These are phyloP conservation scores for Ceratobasidium sp. DNA, from an alignment of 1,284 basidiomycete species.

Conservation along the genomic window DNA sequence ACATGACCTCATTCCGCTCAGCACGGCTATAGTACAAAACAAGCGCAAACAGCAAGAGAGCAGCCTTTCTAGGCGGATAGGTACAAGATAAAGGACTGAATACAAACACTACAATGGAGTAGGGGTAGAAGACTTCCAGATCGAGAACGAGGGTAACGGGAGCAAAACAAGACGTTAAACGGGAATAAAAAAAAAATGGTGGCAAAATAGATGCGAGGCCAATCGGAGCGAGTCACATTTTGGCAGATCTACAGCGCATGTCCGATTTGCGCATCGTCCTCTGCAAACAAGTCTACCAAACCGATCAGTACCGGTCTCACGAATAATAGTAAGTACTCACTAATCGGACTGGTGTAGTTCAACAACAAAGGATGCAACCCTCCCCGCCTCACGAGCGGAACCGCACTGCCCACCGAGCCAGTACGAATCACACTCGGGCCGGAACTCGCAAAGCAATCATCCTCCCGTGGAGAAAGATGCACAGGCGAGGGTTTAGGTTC, in stretches of 20 bases:
- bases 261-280: slow-evolving; percentile 19
- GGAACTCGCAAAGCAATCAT: slow-evolving; percentile 1
- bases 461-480: neutral
- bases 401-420: slow-evolving; percentile 1
- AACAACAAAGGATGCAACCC: slow-evolving; percentile 26
- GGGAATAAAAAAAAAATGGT: too few relatives aligned
- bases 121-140: too few relatives aligned
- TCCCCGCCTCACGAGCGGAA: neutral
- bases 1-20: too few relatives aligned
- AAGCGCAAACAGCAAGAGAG: too few relatives aligned
- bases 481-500: neutral
- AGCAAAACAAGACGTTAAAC: too few relatives aligned
- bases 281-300: neutral
- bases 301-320: neutral
- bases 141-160: too few relatives aligned
- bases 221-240: too few relatives aligned
- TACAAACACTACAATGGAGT: too few relatives aligned
- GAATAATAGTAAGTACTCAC: neutral
- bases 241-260: neutral
- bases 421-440: slow-evolving; percentile 23
- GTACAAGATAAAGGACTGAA: too few relatives aligned
- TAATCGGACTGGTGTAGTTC: slow-evolving; percentile 30
- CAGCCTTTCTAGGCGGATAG: too few relatives aligned
- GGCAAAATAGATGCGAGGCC: too few relatives aligned
- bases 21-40: too few relatives aligned